A percentile compares a stretch with the other conserved stretches of the same genome.
These are phyloP conservation scores for Erodium maritimum DNA, from an alignment of 345 rosid species.

Conservation along the genomic window DNA sequence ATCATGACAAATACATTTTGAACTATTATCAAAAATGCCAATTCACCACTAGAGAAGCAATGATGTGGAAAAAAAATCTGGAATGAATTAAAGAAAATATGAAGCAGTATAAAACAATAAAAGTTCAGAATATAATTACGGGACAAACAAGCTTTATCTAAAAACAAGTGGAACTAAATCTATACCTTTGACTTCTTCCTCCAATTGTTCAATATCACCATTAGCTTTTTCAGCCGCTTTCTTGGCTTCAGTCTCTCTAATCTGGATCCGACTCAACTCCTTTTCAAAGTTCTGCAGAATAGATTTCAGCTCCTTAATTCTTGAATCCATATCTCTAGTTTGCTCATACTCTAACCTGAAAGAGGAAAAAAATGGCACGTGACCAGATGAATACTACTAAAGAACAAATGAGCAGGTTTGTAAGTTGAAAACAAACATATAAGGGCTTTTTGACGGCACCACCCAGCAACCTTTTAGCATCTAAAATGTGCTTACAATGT, in stretches of 20 bases:
- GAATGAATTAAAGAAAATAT: background rate
- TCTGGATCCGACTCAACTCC: slow-evolving; percentile 45
- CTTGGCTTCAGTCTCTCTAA: slow-evolving; percentile 58
- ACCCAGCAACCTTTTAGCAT: no score
- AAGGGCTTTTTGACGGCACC: no score
- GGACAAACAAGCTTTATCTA: background rate
- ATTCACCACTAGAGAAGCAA: background rate
- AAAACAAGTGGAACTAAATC: slow-evolving; percentile 4
- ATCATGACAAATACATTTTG: background rate
- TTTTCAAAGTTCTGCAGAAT: slow-evolving; percentile 50
- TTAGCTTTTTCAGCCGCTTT: slow-evolving; percentile 42
- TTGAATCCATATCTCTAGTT: slow-evolving; percentile 77
- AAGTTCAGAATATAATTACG: background rate
- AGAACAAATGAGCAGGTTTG: background rate
- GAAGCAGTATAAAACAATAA: background rate
- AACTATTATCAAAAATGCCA: background rate
- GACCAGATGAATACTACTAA: background rate
- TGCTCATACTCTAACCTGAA: slow-evolving; percentile 90
- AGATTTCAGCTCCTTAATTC: slow-evolving; percentile 72
- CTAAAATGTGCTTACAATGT: no score
- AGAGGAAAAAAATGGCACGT: slow-evolving; percentile 2
- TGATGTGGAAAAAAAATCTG: background rate
- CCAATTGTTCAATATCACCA: slow-evolving; percentile 55
- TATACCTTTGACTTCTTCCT: slow-evolving; percentile 68
- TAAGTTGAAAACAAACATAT: no score